A percentile compares a stretch with the other conserved stretches of the same genome.
phyloP scores from a whole-genome alignment of 2,329 filamentous ascomycete species.

The Plectosphaerella cucumerina region DNA sequence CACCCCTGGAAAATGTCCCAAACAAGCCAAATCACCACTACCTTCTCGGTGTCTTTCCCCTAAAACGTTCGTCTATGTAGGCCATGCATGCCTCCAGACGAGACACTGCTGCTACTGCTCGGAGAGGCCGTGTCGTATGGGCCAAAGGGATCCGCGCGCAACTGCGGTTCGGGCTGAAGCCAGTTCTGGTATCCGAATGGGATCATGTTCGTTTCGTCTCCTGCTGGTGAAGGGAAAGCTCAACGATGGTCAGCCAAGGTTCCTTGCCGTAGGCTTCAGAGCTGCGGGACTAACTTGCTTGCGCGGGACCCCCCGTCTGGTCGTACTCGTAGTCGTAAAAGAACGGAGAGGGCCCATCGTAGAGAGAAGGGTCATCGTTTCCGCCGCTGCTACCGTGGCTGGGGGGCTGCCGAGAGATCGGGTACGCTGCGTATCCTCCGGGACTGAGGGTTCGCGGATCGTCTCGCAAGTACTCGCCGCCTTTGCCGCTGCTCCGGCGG shows the following conservation, averaged over 20 bases:
- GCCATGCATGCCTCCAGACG: neutral
- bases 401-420: slow-evolving; percentile 17
- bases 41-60: no score
- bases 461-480: slow-evolving; percentile 28
- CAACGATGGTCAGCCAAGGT: no score
- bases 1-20: no score
- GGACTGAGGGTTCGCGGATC: slow-evolving; percentile 23
- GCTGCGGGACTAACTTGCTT: neutral
- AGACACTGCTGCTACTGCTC: neutral
- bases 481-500: slow-evolving; percentile 33
- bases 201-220: no score
- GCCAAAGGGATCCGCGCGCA: neutral
- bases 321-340: neutral
- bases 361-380: neutral
- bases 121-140: neutral
- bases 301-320: neutral
- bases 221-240: no score
- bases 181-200: no score
- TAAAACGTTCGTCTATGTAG: neutral
- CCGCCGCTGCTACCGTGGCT: slow-evolving; percentile 26
- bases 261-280: no score
- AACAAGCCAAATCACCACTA: no score
- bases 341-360: neutral
- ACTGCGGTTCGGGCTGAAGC: no score
- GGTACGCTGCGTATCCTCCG: slow-evolving; percentile 8